Evolutionary conservation across 2,329 filamentous ascomycete species (phyloP).

Genomic region (Fusarium sp.): DNA sequence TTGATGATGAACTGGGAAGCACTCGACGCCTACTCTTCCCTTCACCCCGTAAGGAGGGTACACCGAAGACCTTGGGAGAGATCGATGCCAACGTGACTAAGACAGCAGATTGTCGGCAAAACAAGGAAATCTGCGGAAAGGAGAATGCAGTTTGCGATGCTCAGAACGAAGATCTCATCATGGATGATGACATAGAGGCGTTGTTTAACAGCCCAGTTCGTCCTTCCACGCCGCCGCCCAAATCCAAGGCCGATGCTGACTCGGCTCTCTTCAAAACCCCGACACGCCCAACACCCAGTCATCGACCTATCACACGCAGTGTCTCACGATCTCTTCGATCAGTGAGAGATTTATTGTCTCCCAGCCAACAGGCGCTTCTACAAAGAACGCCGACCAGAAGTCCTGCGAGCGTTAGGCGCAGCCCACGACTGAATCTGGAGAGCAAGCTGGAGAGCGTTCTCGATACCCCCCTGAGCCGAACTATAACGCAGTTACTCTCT

Average conservation of each 20-base stretch:
- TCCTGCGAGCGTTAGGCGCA: slow-evolving; percentile 52
- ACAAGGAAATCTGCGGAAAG: slow-evolving; percentile 53
- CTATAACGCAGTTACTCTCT: slow-evolving; percentile 71
- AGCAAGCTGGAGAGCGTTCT: slow-evolving; percentile 51
- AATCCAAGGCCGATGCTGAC: slow-evolving; percentile 49
- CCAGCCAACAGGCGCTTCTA: slow-evolving; percentile 52
- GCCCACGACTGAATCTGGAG: slow-evolving; percentile 54
- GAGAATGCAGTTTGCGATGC: slow-evolving; percentile 61
- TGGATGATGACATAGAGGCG: slow-evolving; percentile 66
- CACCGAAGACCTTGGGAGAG: slow-evolving; percentile 70
- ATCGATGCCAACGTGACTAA: slow-evolving; percentile 63
- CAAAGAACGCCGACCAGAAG: slow-evolving; percentile 62
- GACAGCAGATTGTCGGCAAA: slow-evolving; percentile 50
- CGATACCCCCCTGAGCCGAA: slow-evolving; percentile 69
- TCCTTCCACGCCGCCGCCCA: slow-evolving; percentile 64
- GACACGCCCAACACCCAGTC: slow-evolving; percentile 68
- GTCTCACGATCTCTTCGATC: slow-evolving; percentile 66
- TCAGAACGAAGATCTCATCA: slow-evolving; percentile 12
- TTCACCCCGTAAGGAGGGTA: slow-evolving; percentile 74
- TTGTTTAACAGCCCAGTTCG: slow-evolving; percentile 71
- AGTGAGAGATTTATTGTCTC: slow-evolving; percentile 55
- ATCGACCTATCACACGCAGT: slow-evolving; percentile 69
- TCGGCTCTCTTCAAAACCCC: slow-evolving; percentile 69
- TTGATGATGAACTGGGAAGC: slow-evolving; percentile 59
- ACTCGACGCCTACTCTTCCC: slow-evolving; percentile 81